Base-by-base conservation (phyloP, 1,284 basidiomycete genomes). In the Ceratobasidium sp. region DNA sequence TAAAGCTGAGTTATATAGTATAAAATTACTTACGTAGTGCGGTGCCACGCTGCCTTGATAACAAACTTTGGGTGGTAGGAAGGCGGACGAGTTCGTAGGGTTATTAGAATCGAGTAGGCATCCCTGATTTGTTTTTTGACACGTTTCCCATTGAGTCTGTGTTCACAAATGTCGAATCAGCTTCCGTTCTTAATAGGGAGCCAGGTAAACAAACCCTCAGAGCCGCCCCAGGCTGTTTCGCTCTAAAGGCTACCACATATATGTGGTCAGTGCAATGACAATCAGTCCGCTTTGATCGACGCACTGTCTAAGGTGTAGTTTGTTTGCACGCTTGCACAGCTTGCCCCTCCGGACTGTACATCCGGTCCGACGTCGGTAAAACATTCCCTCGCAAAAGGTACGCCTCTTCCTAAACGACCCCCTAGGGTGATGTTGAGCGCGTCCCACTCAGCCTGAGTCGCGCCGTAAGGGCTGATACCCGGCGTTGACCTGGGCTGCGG, bases 31-130 rank as follows among this genome's bases (percentile, higher is more conserved):
- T 77, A 87, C 87, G 79, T 85, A 87, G 78, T 85, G 83, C 10
- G 80, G 80, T 7, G 87, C 84, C 12, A 88, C 81, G 76, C 86
- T 87, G 46, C 87, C 87, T 57, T 82, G 81, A 7, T 80, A 56
- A 77, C 87, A 87, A 33, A 83, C 78, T 23, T 79, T 74, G 4
- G 84, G 69, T n/a, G 61, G 70, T 15, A 57, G n/a, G 23, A 59
- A 73, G 12, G 70, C 70, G 2, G 57, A 33, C 6, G 57, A 5
- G 42, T 73, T 50, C 7, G n/a, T 62, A 9, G 70, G 70, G 13
- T 61, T 48, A n/a, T 9, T 28, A 12, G 70, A 38, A 38, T 73
- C 57, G 26, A 73, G 26, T 20, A 73, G 28, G 28, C 70, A 73
- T 1, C 70, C 70, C 26, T 73, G 40, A 42, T 62, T 50, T 17